These are phyloP conservation scores for Aphanomyces stellatus DNA, from an alignment of 352 stramenopile genomes.

Conservation along the genomic window DNA sequence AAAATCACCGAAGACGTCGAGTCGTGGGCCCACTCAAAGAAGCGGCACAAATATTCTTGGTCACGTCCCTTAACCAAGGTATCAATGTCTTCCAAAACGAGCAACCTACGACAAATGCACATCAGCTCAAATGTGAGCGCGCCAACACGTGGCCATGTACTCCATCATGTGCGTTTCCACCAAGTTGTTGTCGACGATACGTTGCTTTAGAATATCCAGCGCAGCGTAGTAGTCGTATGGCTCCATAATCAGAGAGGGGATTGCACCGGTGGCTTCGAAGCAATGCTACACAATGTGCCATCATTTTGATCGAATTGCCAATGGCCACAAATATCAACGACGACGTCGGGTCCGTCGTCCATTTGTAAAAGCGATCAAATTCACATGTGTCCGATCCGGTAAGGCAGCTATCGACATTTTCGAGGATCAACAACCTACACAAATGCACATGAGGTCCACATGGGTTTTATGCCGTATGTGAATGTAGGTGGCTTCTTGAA, in stretches of 20 bases:
- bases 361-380: constrained; percentile 68
- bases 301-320: constrained; percentile 80
- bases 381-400: constrained; percentile 59
- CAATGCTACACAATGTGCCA: constrained; percentile 51
- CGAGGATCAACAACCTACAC: constrained; percentile 49
- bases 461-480: constrained; percentile 34
- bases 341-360: constrained; percentile 44
- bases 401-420: constrained; percentile 66
- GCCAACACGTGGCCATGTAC: no score
- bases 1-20: constrained; percentile 53
- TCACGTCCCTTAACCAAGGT: constrained; percentile 54
- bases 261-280: constrained; percentile 44
- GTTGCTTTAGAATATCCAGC: constrained; percentile 60
- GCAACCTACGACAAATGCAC: constrained; percentile 26
- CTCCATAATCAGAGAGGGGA: constrained; percentile 70
- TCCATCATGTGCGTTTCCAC: constrained; percentile 50
- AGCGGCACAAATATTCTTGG: constrained; percentile 54
- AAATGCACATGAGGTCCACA: constrained; percentile 38
- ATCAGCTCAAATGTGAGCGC: not conserved
- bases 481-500: constrained; percentile 38
- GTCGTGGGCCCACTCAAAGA: constrained; percentile 71
- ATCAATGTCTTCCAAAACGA: constrained; percentile 81
- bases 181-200: constrained; percentile 38
- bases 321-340: constrained; percentile 73
- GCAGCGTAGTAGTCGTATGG: constrained; percentile 73